Percentiles rank a stretch among this genome's conserved stretches.
phyloP scores from a whole-genome alignment of 2,329 filamentous ascomycete genomes.

The Venturia pyrina region DNA sequence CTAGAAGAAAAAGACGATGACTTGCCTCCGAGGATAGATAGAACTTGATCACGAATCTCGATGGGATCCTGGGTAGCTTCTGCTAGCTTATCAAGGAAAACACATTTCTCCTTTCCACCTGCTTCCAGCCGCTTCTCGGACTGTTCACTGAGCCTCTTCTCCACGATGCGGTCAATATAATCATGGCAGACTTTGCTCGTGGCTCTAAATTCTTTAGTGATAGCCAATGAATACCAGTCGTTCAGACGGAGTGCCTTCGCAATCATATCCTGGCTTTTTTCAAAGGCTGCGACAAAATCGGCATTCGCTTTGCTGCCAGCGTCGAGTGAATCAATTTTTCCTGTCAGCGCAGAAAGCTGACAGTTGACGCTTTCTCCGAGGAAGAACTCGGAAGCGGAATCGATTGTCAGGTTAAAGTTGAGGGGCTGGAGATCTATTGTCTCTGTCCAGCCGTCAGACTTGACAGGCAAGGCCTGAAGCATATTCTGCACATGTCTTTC shows the following conservation, averaged over 20 bases:
- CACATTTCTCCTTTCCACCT: slow-evolving; percentile 25
- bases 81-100: slow-evolving; percentile 41
- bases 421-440: slow-evolving; percentile 45
- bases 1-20: background rate
- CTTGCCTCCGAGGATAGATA: slow-evolving; percentile 37
- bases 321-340: slow-evolving; percentile 19
- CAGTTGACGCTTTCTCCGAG: slow-evolving; percentile 42
- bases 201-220: slow-evolving; percentile 16
- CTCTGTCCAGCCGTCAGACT: slow-evolving; percentile 3
- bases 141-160: slow-evolving; percentile 29
- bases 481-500: slow-evolving; percentile 27
- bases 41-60: slow-evolving; percentile 37
- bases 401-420: slow-evolving; percentile 57
- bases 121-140: slow-evolving; percentile 25
- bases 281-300: slow-evolving; percentile 11
- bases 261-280: slow-evolving; percentile 7
- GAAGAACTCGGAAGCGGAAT: slow-evolving; percentile 58
- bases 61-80: slow-evolving; percentile 37
- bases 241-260: background rate
- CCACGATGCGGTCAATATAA: slow-evolving; percentile 41
- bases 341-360: slow-evolving; percentile 3
- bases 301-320: slow-evolving; percentile 12
- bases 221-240: background rate
- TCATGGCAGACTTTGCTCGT: slow-evolving; percentile 29
- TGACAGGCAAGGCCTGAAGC: slow-evolving; percentile 20